Conservation (phyloP, 768 basidiomycete species). For the Symmetrospora coprosmae region DNA sequence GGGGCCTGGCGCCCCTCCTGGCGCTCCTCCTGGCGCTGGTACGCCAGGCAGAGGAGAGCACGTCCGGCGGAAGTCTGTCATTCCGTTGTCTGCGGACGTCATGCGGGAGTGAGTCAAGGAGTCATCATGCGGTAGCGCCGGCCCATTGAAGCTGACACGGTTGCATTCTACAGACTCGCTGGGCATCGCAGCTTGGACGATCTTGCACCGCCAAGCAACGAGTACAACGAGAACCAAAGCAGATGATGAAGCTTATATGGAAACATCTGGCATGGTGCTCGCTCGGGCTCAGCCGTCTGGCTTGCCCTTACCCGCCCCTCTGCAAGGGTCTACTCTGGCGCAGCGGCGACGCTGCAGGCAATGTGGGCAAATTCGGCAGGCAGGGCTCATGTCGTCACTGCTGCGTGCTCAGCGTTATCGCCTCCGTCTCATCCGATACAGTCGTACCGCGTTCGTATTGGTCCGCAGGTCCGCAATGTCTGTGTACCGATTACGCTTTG, state of each 20-base stretch:
- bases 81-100: constrained; percentile 82
- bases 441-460: too few species aligned
- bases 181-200: constrained; percentile 13
- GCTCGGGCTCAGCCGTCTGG: too few species aligned
- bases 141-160: not conserved
- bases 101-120: constrained; percentile 74
- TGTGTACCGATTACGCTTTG: too few species aligned
- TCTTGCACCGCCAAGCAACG: constrained; percentile 6
- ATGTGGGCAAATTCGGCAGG: too few species aligned
- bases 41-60: constrained; percentile 44
- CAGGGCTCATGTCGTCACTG: too few species aligned
- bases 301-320: too few species aligned
- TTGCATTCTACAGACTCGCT: constrained; percentile 5
- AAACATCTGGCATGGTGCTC: too few species aligned
- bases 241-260: not conserved
- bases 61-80: constrained; percentile 82
- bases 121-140: constrained; percentile 40
- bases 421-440: too few species aligned
- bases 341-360: too few species aligned
- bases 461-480: too few species aligned
- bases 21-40: constrained; percentile 26
- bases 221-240: not conserved
- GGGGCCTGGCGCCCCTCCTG: not conserved
- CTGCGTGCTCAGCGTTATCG: too few species aligned
- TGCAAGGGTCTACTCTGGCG: too few species aligned